A percentile compares a stretch with the other conserved stretches of the same genome.
Conservation (phyloP, 164 flowering plant species). For the Vitis rotundifolia region DNA sequence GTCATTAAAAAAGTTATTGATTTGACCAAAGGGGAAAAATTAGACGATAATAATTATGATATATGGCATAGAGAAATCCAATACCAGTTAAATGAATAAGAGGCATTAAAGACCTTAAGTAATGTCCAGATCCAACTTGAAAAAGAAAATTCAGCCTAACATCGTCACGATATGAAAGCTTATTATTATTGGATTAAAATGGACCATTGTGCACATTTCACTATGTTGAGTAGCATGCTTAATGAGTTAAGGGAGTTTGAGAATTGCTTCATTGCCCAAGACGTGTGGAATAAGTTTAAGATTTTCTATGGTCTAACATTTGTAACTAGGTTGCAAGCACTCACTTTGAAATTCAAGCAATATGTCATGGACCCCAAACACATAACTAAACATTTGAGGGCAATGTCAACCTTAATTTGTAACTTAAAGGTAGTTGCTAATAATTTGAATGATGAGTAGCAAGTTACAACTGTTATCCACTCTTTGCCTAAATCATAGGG, state of each 20-base stretch:
- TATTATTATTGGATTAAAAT: too few relatives aligned
- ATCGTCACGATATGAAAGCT: neutral
- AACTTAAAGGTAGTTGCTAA: neutral
- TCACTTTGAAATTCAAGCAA: neutral
- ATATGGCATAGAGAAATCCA: neutral
- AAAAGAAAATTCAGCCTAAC: neutral
- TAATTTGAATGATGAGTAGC: constrained; percentile 5
- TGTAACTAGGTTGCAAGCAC: neutral
- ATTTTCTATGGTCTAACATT: neutral
- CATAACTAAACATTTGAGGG: constrained; percentile 2
- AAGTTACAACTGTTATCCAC: neutral
- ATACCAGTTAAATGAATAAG: neutral
- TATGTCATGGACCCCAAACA: constrained; percentile 2
- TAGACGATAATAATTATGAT: too few relatives aligned
- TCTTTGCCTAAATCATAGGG: neutral
- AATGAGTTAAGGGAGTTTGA: neutral
- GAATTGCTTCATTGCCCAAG: neutral
- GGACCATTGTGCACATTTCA: too few relatives aligned
- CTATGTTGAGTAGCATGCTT: neutral
- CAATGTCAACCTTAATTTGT: neutral
- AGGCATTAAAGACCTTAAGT: neutral
- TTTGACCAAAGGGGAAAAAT: too few relatives aligned
- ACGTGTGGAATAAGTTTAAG: too few relatives aligned
- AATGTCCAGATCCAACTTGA: neutral
- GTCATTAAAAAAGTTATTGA: too few relatives aligned